A percentile compares a stretch with the other conserved stretches of the same genome.
Conservation (phyloP, 768 basidiomycete species). For the Lactarius akahatsu region DNA sequence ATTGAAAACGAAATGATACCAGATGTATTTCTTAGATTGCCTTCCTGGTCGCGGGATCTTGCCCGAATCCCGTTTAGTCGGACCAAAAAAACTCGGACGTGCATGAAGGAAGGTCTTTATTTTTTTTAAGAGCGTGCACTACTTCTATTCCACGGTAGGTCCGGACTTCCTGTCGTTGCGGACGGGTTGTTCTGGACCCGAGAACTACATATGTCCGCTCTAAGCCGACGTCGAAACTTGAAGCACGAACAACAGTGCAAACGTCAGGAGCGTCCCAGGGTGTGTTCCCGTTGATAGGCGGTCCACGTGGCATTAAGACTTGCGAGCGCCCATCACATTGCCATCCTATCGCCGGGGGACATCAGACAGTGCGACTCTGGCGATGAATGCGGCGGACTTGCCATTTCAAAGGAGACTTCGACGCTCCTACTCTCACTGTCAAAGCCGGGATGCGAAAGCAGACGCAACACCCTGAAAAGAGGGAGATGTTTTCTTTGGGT, state of each 20-base stretch:
- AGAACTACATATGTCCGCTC: conserved; percentile 15
- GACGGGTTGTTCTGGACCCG: conserved; percentile 14
- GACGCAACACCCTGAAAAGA: conserved; percentile 40
- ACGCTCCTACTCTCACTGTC: conserved; percentile 23
- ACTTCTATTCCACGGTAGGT: conserved; percentile 21
- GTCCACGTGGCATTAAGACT: conserved; percentile 3
- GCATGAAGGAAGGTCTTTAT: neutral
- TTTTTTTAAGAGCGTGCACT: neutral
- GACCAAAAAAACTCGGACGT: conserved; percentile 8
- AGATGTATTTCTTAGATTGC: neutral
- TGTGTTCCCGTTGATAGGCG: conserved; percentile 9
- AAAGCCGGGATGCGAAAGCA: conserved; percentile 41
- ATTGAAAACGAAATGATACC: neutral
- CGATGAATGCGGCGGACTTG: conserved; percentile 20
- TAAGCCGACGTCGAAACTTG: conserved; percentile 13
- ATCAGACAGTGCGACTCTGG: conserved; percentile 5
- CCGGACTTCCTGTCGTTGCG: conserved; percentile 21
- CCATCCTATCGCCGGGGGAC: conserved; percentile 16
- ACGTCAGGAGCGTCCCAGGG: conserved; percentile 4
- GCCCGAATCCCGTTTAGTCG: conserved; percentile 1
- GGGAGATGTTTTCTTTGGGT: conserved; percentile 5
- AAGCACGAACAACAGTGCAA: conserved; percentile 5
- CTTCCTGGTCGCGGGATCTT: conserved; percentile 7
- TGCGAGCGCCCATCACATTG: conserved; percentile 13
- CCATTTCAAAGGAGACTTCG: conserved; percentile 36